A percentile compares a stretch with the other conserved stretches of the same genome.
Evolutionary conservation across 148 eudicot species (phyloP).

Genomic region (Simmondsia chinensis): DNA sequence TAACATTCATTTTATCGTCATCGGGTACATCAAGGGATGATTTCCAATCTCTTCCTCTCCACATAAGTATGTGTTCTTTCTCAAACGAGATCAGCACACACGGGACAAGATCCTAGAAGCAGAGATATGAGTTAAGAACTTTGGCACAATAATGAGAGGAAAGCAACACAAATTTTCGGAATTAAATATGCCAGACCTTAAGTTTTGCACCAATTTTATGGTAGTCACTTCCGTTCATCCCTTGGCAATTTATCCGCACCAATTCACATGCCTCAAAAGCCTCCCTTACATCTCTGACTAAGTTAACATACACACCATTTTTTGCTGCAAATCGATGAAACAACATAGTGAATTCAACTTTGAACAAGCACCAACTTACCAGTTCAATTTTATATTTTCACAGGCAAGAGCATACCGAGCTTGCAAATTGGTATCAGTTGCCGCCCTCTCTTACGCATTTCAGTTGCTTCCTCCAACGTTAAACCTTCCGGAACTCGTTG

Average conservation of each 20-base stretch:
- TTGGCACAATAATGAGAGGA: slow-evolving; percentile 5
- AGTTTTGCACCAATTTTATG: slow-evolving; percentile 90
- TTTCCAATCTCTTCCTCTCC: slow-evolving; percentile 91
- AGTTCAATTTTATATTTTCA: no score
- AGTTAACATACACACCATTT: slow-evolving; percentile 68
- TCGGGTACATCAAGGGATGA: slow-evolving; percentile 29
- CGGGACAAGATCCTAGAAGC: slow-evolving; percentile 77
- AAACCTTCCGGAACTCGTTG: slow-evolving; percentile 76
- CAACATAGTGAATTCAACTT: neutral
- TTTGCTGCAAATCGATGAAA: slow-evolving; percentile 40
- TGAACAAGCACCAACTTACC: no score
- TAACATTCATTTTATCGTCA: slow-evolving; percentile 8
- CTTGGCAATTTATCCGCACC: slow-evolving; percentile 78
- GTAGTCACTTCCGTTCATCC: slow-evolving; percentile 77
- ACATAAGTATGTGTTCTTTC: slow-evolving; percentile 77
- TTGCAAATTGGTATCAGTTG: slow-evolving; percentile 77
- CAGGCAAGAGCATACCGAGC: slow-evolving; percentile 54
- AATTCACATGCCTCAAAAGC: slow-evolving; percentile 96
- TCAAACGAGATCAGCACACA: slow-evolving; percentile 87
- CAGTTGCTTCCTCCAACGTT: slow-evolving; percentile 70
- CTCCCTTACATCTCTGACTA: slow-evolving; percentile 60
- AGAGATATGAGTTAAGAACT: neutral
- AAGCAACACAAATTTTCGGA: neutral
- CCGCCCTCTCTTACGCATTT: slow-evolving; percentile 75
- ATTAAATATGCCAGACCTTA: slow-evolving; percentile 40